Base-by-base conservation (phyloP, 192 early-diverging fungal genomes). In the Coemansia sp. region DNA sequence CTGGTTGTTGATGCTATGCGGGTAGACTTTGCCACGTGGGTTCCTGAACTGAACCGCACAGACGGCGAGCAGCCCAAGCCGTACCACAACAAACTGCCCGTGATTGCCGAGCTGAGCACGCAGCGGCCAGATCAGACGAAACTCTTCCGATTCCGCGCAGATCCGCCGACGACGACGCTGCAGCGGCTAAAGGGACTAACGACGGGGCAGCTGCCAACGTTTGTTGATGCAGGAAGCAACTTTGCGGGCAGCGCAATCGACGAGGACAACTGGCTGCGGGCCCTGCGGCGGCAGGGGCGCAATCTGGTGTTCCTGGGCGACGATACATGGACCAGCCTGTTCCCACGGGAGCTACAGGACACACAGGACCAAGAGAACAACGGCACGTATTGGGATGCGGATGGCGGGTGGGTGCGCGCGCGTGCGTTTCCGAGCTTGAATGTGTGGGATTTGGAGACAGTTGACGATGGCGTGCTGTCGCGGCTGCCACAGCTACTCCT, bases 311-410 rank as follows among this genome's bases (percentile, higher is more conserved):
- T 92, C 43, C 85, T 91, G 73, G 94, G 94, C 40, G 94, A 98
- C 60, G 92, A 98, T 45, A 98, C 94, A 0, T 99, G 96, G 96
- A 80, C 82, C 18, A 79, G 79, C 41, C 56, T 99, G 46, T 99
- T 89, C 51, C 91, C 91, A 3, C 64, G 72, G 0, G 50, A 80
- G 20, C 79, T 89, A 25, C 55, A 50, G 23, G 68, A 71, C 35
- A 64, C 61, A 1, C 38, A 33, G 7, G 48, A 31, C 7, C 5
- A 26, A 1, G 62, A 64, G 44, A 6, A 7, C 23, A 56, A 60
- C 38, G 43, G 32, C n/a, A 59, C 51, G 3, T 11, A 19, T 27
- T 36, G 36, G 32, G 32, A 38, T 0, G 13, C 25, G 26, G 58
- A 12, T 3, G n/a, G n/a, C 5, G 62, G 56, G 13, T 71, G 68